These are phyloP conservation scores for Lasiodiplodia sp. DNA, from an alignment of 2,329 filamentous ascomycete genomes.

Conservation along the genomic window DNA sequence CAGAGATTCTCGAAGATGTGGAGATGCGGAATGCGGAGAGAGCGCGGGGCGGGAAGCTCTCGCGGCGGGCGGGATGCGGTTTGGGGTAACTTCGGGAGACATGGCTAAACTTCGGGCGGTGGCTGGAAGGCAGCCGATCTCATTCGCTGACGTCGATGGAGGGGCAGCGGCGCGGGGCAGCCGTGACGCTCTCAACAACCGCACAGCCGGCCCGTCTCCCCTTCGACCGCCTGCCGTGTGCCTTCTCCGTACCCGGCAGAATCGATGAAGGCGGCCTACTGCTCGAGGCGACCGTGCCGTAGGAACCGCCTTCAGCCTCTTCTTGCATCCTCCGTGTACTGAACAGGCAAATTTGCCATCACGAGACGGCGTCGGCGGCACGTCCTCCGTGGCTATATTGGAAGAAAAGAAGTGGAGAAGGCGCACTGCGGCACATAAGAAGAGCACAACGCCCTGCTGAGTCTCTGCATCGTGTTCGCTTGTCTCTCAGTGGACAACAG, in stretches of 20 bases:
- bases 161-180: conserved; percentile 15
- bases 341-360: conserved; percentile 13
- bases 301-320: conserved; percentile 14
- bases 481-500: not conserved
- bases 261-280: not conserved
- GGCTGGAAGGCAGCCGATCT: not conserved
- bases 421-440: conserved; percentile 1
- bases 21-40: conserved; percentile 24
- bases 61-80: conserved; percentile 1
- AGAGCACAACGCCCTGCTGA: not conserved
- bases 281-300: not conserved
- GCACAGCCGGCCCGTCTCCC: conserved; percentile 29
- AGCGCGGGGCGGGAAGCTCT: not conserved
- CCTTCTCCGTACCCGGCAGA: conserved; percentile 12
- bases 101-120: not conserved
- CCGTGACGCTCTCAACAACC: not conserved
- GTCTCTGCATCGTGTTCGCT: not conserved
- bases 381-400: conserved; percentile 40
- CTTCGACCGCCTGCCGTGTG: conserved; percentile 27
- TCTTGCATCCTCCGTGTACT: conserved; percentile 18
- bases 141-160: conserved; percentile 24
- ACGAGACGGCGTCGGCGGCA: conserved; percentile 45
- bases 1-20: not conserved
- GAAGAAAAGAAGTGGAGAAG: conserved; percentile 28
- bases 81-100: conserved; percentile 8